Percentiles rank a stretch among this genome's conserved stretches.
These are phyloP conservation scores for Capniomyces stellatus DNA, from an alignment of 371 early-diverging fungal genomes.

Conservation along the genomic window DNA sequence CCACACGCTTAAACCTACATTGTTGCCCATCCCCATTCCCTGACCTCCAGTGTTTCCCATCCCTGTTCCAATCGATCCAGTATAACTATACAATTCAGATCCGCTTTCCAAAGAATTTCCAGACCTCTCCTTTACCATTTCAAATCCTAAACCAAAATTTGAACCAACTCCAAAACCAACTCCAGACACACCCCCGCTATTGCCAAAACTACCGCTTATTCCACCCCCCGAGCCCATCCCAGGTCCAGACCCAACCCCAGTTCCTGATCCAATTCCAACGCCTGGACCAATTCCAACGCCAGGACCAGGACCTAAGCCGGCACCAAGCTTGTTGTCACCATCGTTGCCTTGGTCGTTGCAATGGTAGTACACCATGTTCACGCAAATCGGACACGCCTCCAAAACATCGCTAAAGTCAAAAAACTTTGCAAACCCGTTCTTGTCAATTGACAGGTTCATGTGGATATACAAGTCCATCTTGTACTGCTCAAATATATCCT, in stretches of 20 bases:
- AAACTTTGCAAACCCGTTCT: background rate
- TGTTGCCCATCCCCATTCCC: too few relatives aligned
- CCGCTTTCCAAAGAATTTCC: too few relatives aligned
- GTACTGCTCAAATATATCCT: conserved; percentile 51
- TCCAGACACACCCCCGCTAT: too few relatives aligned
- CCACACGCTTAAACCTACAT: too few relatives aligned
- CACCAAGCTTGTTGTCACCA: background rate
- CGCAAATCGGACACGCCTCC: background rate
- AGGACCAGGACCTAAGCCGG: background rate
- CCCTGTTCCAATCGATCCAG: too few relatives aligned
- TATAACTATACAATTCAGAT: too few relatives aligned
- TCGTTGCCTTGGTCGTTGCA: too few relatives aligned
- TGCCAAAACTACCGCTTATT: background rate
- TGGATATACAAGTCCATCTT: conserved; percentile 36
- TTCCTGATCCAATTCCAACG: background rate
- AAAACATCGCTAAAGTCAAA: background rate
- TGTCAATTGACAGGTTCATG: conserved; percentile 12
- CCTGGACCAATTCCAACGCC: background rate
- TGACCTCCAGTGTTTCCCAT: too few relatives aligned
- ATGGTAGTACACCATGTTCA: too few relatives aligned
- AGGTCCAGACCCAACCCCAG: background rate
- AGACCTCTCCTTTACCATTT: too few relatives aligned
- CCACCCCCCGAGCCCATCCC: background rate
- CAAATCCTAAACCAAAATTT: background rate
- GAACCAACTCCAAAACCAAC: too few relatives aligned